Conservation (phyloP, 2,329 filamentous ascomycete genomes). For the Aureobasidium sp. region DNA sequence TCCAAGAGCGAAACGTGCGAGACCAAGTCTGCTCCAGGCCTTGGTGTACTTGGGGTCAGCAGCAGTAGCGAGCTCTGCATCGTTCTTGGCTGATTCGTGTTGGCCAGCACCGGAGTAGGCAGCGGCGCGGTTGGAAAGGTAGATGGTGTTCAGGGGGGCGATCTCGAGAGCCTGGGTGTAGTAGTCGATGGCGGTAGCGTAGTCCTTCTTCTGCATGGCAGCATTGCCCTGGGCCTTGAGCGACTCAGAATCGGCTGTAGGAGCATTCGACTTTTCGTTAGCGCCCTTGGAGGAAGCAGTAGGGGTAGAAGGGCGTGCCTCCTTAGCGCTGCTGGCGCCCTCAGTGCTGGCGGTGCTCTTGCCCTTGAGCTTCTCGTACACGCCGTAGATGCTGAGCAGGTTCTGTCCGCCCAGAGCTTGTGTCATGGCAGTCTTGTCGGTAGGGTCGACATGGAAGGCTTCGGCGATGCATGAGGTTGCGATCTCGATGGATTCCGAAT, state of each 20-base stretch:
- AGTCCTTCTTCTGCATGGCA: conserved; percentile 92
- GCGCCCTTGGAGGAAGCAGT: conserved; percentile 39
- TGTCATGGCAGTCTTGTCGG: conserved; percentile 61
- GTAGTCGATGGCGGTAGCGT: conserved; percentile 67
- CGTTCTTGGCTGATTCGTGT: conserved; percentile 73
- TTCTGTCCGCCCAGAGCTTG: conserved; percentile 79
- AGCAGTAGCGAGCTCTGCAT: conserved; percentile 83
- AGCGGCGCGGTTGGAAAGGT: conserved; percentile 93
- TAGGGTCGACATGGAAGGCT: conserved; percentile 88
- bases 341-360: conserved; percentile 45
- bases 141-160: conserved; percentile 82
- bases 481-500: conserved; percentile 88
- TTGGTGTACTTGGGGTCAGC: conserved; percentile 93
- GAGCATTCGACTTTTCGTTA: conserved; percentile 25
- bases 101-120: conserved; percentile 79
- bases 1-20: conserved; percentile 84
- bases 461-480: conserved; percentile 91
- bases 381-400: conserved; percentile 82
- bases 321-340: conserved; percentile 29
- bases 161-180: conserved; percentile 83
- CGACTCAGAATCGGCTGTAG: conserved; percentile 71
- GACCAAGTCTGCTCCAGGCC: conserved; percentile 87
- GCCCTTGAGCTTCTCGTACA: conserved; percentile 89
- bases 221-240: conserved; percentile 89
- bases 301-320: conserved; percentile 22